Evolutionary conservation across 768 basidiomycete genomes (phyloP).

Genomic region (Pholiota conissans): DNA sequence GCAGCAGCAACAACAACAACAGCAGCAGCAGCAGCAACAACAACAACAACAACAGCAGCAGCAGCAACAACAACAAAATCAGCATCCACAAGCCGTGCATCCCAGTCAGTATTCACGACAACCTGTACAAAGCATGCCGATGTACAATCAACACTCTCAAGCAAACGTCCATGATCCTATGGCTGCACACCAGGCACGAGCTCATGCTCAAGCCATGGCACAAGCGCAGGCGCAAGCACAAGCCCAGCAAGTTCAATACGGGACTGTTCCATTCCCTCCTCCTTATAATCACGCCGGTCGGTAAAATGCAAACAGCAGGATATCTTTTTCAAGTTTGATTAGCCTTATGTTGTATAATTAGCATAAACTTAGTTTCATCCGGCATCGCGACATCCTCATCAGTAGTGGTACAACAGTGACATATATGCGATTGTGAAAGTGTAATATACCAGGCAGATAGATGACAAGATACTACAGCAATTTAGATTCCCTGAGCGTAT

Average conservation of each 20-base stretch:
- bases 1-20: slow-evolving; percentile 35
- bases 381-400: not conserved
- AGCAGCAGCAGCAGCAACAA: slow-evolving; percentile 29
- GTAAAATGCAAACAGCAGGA: slow-evolving; percentile 1
- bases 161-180: slow-evolving; percentile 14
- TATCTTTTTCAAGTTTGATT: not conserved
- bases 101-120: slow-evolving; percentile 23
- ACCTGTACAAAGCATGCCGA: slow-evolving; percentile 23
- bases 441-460: no score
- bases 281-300: slow-evolving; percentile 25
- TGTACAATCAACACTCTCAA: slow-evolving; percentile 21
- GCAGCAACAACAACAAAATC: slow-evolving; percentile 33
- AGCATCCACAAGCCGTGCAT: slow-evolving; percentile 32
- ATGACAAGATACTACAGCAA: slow-evolving; percentile 1
- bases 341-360: not conserved
- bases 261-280: slow-evolving; percentile 26
- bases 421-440: no score
- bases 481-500: not conserved
- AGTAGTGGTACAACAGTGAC: no score
- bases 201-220: slow-evolving; percentile 39
- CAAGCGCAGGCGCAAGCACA: slow-evolving; percentile 41
- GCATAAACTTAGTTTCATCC: not conserved
- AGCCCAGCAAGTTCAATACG: slow-evolving; percentile 34
- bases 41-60: slow-evolving; percentile 22
- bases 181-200: slow-evolving; percentile 14